phyloP scores from a whole-genome alignment of 495 filamentous ascomycete genomes.

The Sordaria brevicollis region DNA sequence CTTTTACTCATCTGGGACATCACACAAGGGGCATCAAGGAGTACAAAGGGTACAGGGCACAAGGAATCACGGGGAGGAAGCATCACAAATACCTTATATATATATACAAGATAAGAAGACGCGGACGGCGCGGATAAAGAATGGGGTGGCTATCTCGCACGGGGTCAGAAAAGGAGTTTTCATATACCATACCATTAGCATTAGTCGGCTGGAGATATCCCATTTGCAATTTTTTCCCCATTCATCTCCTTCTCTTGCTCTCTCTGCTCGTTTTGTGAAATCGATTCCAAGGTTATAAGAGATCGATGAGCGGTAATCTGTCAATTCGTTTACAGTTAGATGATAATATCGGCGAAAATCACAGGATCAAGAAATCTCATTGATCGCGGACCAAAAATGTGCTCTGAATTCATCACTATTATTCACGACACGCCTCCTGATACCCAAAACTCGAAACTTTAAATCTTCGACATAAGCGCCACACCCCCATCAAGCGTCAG shows the following conservation, averaged over 20 bases:
- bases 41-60: not conserved
- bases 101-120: not conserved
- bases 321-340: not conserved
- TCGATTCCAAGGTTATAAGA: not conserved
- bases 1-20: not conserved
- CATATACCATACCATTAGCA: not conserved
- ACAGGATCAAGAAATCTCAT: not conserved
- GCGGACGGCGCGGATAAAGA: not conserved
- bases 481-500: constrained; percentile 62
- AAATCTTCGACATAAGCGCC: constrained; percentile 25
- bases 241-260: not conserved
- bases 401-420: no score
- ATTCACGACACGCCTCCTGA: not conserved
- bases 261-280: no score
- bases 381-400: no score
- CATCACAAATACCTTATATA: not conserved
- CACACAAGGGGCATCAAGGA: not conserved
- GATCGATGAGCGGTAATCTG: not conserved
- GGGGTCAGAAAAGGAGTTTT: not conserved
- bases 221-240: not conserved
- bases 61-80: not conserved
- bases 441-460: not conserved
- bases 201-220: not conserved
- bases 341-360: not conserved
- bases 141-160: not conserved